Evolutionary conservation across 768 basidiomycete genomes (phyloP).

Genomic region (Lactarius sanguifluus): DNA sequence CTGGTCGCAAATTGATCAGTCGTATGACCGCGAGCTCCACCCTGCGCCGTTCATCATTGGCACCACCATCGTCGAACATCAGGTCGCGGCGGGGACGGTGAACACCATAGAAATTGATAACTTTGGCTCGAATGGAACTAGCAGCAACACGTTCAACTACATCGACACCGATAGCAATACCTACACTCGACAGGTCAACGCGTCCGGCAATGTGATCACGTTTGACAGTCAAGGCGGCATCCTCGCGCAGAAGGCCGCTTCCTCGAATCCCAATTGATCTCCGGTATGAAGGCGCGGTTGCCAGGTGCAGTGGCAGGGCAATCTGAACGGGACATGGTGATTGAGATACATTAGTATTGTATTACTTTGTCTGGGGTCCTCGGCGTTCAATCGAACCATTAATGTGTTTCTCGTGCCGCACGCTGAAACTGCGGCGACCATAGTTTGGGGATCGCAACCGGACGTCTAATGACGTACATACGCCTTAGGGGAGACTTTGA

Average conservation of each 20-base stretch:
- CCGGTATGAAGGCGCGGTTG: too few relatives aligned
- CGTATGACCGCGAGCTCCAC: conserved; percentile 57
- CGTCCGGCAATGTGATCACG: conserved; percentile 60
- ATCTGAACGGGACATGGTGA: neutral
- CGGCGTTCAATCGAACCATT: neutral
- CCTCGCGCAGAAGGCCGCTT: conserved; percentile 36
- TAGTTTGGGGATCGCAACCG: too few relatives aligned
- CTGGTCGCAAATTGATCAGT: conserved; percentile 57
- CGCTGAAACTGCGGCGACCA: too few relatives aligned
- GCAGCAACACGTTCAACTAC: conserved; percentile 66
- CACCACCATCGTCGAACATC: conserved; percentile 58
- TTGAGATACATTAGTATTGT: neutral
- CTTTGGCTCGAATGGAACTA: conserved; percentile 61
- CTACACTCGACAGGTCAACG: conserved; percentile 50
- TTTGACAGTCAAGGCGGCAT: conserved; percentile 57
- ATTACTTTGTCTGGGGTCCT: conserved; percentile 14
- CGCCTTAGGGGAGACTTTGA: too few relatives aligned
- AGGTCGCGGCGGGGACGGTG: conserved; percentile 56
- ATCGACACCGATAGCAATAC: conserved; percentile 43
- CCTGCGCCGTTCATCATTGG: conserved; percentile 60
- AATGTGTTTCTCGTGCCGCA: neutral
- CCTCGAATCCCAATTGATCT: conserved; percentile 1
- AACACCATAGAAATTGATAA: conserved; percentile 39
- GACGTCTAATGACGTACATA: too few relatives aligned
- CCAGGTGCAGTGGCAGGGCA: conserved; percentile 33